Evolutionary conservation across 2,329 filamentous ascomycete species (phyloP), one percentile per base, ranked within the genome.

Genomic region (Ceratocystis albifundus): DNA sequence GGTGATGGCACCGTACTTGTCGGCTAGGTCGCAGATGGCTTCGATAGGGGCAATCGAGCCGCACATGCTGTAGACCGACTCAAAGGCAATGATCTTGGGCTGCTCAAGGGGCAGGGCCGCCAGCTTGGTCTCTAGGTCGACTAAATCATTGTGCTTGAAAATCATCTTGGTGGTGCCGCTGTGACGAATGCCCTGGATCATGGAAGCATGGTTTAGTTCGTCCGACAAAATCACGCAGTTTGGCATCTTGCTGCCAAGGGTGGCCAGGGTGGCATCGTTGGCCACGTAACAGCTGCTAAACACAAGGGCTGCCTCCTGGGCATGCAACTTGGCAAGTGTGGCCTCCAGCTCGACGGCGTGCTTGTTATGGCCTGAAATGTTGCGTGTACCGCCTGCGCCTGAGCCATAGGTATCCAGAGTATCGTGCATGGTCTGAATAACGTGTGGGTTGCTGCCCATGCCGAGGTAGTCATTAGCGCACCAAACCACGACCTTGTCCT

Each of bases 11-110:
- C 94, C 94, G 75, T 99, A 99, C 80, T 96, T 96, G 69, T 97
- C 92, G 8, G 94, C 93, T 65, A 99, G 80, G 74, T 99, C 91
- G 75, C 93, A 97, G 69, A 99, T 97, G 74, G 88, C 88, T 77
- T 92, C 90, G 71, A 99, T 99, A 0, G 94, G 94, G 0, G 91
- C 94, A 74, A 99, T 90, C 17, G 91, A 96, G 69, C 94, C 94
- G 74, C 94, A 99, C 94, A 99, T 99, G 80, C 91, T 96, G 79
- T 99, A 99, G 2, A 99, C 94, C 36, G 91, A 96, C 78, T 99
- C 94, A 70, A 97, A 99, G 1, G 94, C 94, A 70, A 99, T 99
- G 70, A 99, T 96, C 80, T 99, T 99, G 67, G 94, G 94, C 45
- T 89, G 84, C 68, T 94, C 83, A 0, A 88, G 78, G 0, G 93